A percentile compares a stretch with the other conserved stretches of the same genome.
These are phyloP conservation scores for Rhododendron vialii DNA, from an alignment of 148 eudicot species.

Conservation along the genomic window DNA sequence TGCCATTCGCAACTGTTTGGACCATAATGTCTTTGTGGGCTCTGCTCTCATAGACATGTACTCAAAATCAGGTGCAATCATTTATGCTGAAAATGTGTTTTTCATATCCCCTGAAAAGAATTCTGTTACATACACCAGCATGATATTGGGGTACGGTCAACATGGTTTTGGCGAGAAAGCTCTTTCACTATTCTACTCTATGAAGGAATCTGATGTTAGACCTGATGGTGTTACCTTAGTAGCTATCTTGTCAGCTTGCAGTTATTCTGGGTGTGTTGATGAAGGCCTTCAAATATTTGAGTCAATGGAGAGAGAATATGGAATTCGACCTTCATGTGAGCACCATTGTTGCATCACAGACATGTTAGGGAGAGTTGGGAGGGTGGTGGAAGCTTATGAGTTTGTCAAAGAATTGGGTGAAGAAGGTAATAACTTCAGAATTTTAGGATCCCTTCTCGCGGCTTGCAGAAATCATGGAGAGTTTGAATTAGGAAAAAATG, in stretches of 20 bases:
- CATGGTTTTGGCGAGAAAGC: constrained; percentile 75
- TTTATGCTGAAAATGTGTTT: constrained; percentile 66
- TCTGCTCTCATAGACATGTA: constrained; percentile 85
- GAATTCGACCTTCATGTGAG: constrained; percentile 28
- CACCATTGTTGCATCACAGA: constrained; percentile 80
- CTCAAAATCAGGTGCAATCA: constrained; percentile 67
- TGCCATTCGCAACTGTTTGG: constrained; percentile 55
- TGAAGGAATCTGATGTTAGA: constrained; percentile 42
- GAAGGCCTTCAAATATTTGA: constrained; percentile 74
- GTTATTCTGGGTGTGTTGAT: constrained; percentile 73
- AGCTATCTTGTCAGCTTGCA: constrained; percentile 82
- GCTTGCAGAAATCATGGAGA: constrained; percentile 70
- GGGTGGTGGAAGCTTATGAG: constrained; percentile 1
- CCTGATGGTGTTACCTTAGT: constrained; percentile 82
- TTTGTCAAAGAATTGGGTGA: constrained; percentile 60
- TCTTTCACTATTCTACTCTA: constrained; percentile 52
- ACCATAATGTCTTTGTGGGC: constrained; percentile 65
- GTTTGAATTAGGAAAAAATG: constrained; percentile 55
- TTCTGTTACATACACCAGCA: constrained; percentile 73
- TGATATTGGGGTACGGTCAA: constrained; percentile 86
- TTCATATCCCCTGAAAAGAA: constrained; percentile 36
- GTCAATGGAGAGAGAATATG: constrained; percentile 61
- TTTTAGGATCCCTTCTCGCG: constrained; percentile 83
- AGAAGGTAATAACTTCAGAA: constrained; percentile 45
- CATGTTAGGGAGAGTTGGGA: constrained; percentile 32